Evolutionary conservation across 306 rosid genomes (phyloP).

Genomic region (Trifolium subterraneum): DNA sequence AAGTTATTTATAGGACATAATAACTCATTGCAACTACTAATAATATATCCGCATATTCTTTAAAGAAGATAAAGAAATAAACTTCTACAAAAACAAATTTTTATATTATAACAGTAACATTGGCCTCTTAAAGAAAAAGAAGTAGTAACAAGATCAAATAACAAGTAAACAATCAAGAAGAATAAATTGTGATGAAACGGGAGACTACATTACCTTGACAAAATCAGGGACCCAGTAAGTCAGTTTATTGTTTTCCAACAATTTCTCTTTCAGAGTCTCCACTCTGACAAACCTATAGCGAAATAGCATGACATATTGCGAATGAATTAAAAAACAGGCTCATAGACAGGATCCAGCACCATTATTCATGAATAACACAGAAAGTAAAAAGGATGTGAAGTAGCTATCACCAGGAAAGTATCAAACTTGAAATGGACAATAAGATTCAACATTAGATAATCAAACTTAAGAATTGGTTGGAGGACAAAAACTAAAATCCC

Average conservation of each 20-base stretch:
- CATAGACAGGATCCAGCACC: background rate
- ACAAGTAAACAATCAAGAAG: constrained; percentile 15
- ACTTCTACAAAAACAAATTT: background rate
- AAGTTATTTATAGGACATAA: constrained; percentile 17
- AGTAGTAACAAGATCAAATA: background rate
- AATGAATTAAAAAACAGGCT: constrained; percentile 20
- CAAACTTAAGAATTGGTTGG: background rate
- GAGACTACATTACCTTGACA: constrained; percentile 72
- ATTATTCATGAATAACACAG: background rate
- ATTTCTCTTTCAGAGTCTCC: constrained; percentile 76
- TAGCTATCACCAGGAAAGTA: background rate
- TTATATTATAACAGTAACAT: background rate
- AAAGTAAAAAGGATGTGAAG: constrained; percentile 8
- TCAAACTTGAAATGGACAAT: background rate
- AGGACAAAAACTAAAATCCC: too few relatives aligned
- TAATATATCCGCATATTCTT: constrained; percentile 10
- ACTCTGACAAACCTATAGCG: constrained; percentile 84
- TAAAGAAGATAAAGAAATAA: constrained; percentile 6
- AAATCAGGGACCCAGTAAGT: constrained; percentile 98
- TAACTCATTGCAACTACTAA: background rate
- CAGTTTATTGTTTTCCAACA: constrained; percentile 85
- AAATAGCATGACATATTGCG: constrained; percentile 28
- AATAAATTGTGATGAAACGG: constrained; percentile 9
- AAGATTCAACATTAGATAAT: background rate
- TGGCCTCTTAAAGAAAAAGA: constrained; percentile 14